phyloP scores from a whole-genome alignment of 2,329 filamentous ascomycete genomes.

The Verticillium isaacii region DNA sequence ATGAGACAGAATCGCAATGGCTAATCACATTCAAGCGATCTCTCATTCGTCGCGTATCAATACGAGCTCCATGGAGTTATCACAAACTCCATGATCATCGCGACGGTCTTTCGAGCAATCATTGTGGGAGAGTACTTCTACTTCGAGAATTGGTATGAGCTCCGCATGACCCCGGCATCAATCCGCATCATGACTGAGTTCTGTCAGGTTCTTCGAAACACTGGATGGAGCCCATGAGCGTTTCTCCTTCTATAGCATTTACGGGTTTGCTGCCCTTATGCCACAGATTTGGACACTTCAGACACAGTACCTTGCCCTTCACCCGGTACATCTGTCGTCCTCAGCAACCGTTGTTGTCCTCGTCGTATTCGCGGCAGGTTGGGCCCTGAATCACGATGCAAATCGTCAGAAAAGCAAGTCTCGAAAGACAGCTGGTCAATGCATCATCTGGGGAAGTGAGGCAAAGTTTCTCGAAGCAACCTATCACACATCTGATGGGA shows the following conservation, averaged over 20 bases:
- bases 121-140: background rate
- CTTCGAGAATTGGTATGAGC: background rate
- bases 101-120: background rate
- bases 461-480: background rate
- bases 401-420: background rate
- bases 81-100: background rate
- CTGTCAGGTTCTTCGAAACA: conserved; percentile 2
- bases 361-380: background rate
- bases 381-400: background rate
- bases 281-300: conserved; percentile 5
- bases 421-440: background rate
- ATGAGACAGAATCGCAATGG: too few species aligned
- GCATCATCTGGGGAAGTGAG: background rate
- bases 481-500: background rate
- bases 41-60: background rate
- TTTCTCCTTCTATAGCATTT: conserved; percentile 7
- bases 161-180: background rate
- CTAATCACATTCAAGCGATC: background rate
- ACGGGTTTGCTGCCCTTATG: conserved; percentile 6
- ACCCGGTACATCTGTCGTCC: background rate
- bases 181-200: background rate
- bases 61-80: background rate
- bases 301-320: background rate
- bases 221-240: conserved; percentile 5
- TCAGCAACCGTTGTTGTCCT: background rate